Evolutionary conservation across 2,329 filamentous ascomycete genomes (phyloP).

Genomic region (Fusarium domesticum): DNA sequence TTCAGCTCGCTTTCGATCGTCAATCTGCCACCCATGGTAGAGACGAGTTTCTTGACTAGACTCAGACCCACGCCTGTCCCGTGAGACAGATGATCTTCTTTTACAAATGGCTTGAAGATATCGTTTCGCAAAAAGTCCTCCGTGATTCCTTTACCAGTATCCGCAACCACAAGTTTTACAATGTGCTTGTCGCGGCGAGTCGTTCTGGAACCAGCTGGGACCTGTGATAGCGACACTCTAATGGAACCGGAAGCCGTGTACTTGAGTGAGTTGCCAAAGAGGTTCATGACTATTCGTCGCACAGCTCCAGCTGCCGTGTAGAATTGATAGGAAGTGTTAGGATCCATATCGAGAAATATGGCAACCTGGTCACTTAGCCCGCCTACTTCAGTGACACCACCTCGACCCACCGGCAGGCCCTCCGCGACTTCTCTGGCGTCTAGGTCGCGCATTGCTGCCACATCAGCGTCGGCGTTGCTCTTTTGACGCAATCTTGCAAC

Average conservation of each 20-base stretch:
- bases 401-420: not conserved
- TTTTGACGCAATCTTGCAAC: slow-evolving; percentile 14
- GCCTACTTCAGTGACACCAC: not conserved
- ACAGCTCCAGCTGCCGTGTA: slow-evolving; percentile 51
- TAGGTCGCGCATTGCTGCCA: not conserved
- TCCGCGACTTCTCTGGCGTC: not conserved
- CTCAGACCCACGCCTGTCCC: slow-evolving; percentile 65
- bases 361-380: slow-evolving; percentile 20
- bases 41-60: slow-evolving; percentile 59
- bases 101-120: slow-evolving; percentile 62
- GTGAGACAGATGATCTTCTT: slow-evolving; percentile 58
- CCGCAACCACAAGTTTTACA: slow-evolving; percentile 48
- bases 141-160: slow-evolving; percentile 65
- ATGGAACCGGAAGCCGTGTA: slow-evolving; percentile 46
- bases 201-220: not conserved
- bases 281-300: slow-evolving; percentile 57
- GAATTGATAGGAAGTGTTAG: slow-evolving; percentile 48
- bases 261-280: slow-evolving; percentile 62
- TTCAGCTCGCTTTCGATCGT: slow-evolving; percentile 47
- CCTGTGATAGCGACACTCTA: slow-evolving; percentile 28
- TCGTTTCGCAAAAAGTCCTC: slow-evolving; percentile 60
- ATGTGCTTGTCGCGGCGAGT: slow-evolving; percentile 5
- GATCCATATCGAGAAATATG: slow-evolving; percentile 40
- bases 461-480: slow-evolving; percentile 1
- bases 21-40: slow-evolving; percentile 58